Evolutionary conservation across 1,284 basidiomycete genomes (phyloP).

Genomic region (Pulveroboletus sp.): DNA sequence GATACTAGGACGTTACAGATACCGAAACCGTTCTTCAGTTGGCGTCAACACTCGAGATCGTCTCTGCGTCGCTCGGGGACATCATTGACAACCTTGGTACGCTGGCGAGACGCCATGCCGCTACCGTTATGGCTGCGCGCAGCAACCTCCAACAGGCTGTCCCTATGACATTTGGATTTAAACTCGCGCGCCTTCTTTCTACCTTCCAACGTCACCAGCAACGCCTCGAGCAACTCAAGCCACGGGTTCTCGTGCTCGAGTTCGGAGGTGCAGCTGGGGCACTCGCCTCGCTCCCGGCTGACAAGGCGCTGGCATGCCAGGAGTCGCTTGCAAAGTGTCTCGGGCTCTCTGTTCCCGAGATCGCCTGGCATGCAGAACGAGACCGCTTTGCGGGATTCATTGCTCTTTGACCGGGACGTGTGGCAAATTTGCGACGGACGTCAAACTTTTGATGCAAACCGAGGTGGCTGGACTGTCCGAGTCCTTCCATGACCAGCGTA

Average conservation of each 20-base stretch:
- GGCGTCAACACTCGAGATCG: conserved; percentile 39
- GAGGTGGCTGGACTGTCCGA: conserved; percentile 46
- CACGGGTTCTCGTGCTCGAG: conserved; percentile 42
- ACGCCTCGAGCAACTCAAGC: conserved; percentile 39
- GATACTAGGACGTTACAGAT: conserved; percentile 45
- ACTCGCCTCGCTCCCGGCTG: conserved; percentile 42
- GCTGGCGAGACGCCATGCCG: conserved; percentile 35
- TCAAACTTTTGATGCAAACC: conserved; percentile 48
- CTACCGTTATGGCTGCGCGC: conserved; percentile 46
- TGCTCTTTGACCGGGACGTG: conserved; percentile 45
- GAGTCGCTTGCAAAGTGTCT: conserved; percentile 38
- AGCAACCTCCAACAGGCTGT: conserved; percentile 50
- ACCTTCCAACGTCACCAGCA: conserved; percentile 43
- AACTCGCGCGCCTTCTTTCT: conserved; percentile 44
- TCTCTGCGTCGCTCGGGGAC: conserved; percentile 33
- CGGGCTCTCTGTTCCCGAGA: conserved; percentile 40
- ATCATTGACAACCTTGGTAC: conserved; percentile 34
- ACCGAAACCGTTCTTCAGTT: conserved; percentile 47
- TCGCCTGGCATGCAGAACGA: conserved; percentile 49
- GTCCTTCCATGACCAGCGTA: conserved; percentile 43
- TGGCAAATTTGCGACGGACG: conserved; percentile 45
- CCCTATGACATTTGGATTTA: conserved; percentile 48
- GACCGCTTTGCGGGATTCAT: conserved; percentile 45
- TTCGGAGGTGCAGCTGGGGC: conserved; percentile 48
- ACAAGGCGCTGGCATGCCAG: conserved; percentile 42